Evolutionary conservation across 352 stramenopile species (phyloP), one percentile per base, ranked within the genome.

Genomic region (Phytophthora hibernalis): DNA sequence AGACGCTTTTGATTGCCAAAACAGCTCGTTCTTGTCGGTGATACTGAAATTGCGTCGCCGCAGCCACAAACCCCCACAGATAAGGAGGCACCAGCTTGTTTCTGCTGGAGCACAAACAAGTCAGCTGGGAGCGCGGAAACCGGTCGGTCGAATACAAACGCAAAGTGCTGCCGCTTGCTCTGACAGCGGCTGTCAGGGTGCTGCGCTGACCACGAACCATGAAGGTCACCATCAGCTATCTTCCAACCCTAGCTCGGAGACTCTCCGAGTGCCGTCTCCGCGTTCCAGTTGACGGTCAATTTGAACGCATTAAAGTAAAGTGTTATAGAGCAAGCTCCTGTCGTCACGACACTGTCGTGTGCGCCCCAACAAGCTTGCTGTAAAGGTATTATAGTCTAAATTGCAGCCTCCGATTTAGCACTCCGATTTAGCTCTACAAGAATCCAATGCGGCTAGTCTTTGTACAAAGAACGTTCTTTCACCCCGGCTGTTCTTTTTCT

Each of bases 101-200:
- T n/a, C n/a, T n/a, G n/a, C n/a, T n/a, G n/a, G n/a, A n/a, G 44
- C 57, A 48, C 52, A 59, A 55, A 53, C 31, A 50, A 65, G 60
- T 70, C 66, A 62, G 60, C 49, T 70, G 66, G 66, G 31, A 61
- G 42, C 54, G 31, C 48, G 31, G 52, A 69, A 68, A 73, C 58
- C 59, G 31, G 52, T 37, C 11, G n/a, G n/a, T 16, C 13, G 33
- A 20, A 56, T 72, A 72, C 43, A 55, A 54, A 44, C 18, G 26
- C 3, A 18, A 21, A 61, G 52, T 65, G 42, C 40, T 20, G 24
- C 21, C 24, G 9, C 28, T 55, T 60, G 42, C 50, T 45, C 48
- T 24, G 37, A 50, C n/a, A 64, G 47, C 47, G 53, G 65, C 65
- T 73, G 65, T 65, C 60, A 42, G 47, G 31, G 16, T 54, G 35